Conservation (phyloP, 371 early-diverging fungal species). For the Polyrhizophydium stewartii region DNA sequence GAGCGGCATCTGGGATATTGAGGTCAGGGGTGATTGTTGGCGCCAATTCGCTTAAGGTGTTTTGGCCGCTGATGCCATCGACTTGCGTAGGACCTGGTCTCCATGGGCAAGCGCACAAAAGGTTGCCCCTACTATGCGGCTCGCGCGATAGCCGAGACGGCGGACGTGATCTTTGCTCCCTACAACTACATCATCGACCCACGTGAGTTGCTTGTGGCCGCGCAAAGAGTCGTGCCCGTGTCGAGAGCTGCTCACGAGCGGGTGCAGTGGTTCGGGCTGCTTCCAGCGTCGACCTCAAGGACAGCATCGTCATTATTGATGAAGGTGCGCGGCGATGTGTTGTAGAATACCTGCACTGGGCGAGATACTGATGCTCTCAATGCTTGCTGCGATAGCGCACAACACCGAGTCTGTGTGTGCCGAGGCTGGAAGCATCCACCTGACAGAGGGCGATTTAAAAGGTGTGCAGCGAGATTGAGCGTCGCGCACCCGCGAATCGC, state of each 20-base stretch:
- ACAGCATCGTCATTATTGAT: slow-evolving; percentile 45
- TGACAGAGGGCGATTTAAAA: slow-evolving; percentile 15
- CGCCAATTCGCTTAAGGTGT: neutral
- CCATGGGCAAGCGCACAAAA: slow-evolving; percentile 27
- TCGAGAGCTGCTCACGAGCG: neutral
- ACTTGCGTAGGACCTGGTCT: slow-evolving; percentile 13
- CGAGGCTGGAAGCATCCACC: slow-evolving; percentile 31
- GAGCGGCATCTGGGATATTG: slow-evolving; percentile 43
- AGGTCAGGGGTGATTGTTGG: slow-evolving; percentile 18
- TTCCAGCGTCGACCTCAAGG: slow-evolving; percentile 28
- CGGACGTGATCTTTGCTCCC: slow-evolving; percentile 49
- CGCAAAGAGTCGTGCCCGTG: neutral
- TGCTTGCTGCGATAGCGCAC: slow-evolving; percentile 1
- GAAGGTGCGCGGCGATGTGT: slow-evolving; percentile 18
- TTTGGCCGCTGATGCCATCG: neutral
- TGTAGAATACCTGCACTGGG: too few relatives aligned
- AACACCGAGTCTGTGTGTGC: slow-evolving; percentile 46
- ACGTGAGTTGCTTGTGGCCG: neutral
- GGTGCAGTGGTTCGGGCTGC: slow-evolving; percentile 14
- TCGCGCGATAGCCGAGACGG: slow-evolving; percentile 21
- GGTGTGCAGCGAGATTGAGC: neutral
- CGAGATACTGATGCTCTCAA: too few relatives aligned
- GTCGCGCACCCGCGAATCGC: neutral
- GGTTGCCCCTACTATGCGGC: slow-evolving; percentile 52
- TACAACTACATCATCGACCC: slow-evolving; percentile 54